Evolutionary conservation across 352 stramenopile genomes (phyloP), one percentile per base, ranked within the genome.

Genomic region (Globisporangium solare): DNA sequence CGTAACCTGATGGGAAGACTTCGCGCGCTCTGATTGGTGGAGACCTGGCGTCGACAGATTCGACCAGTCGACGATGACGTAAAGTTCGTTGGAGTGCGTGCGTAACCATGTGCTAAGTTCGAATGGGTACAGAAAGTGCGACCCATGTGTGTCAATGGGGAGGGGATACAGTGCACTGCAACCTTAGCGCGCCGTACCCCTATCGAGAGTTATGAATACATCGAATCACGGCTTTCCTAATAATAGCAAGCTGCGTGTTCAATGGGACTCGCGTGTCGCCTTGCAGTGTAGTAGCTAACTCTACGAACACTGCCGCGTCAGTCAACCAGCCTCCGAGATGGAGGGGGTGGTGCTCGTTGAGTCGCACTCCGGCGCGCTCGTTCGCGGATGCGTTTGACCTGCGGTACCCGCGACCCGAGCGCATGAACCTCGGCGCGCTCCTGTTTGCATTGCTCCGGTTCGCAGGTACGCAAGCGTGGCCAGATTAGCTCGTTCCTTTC

Each of bases 401-500:
- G 39, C 69, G 65, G 10, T 64, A 89, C 51, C 73, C 73, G 31
- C 72, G 72, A 41, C 65, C 54, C 4, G 79, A 89, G 40, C 76
- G 79, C 37, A 68, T 89, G 47, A 89, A 89, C 47, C 69, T 89
- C 40, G 67, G 60, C 13, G 73, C 72, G 18, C 64, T 87, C 35
- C 66, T 89, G 47, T 89, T 89, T 51, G 79, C 79, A 47, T 60
- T 89, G 17, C 73, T 85, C 58, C 77, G 71, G 51, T 86, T 89
- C 48, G 73, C 79, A 41, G 66, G 67, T 79, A 22, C 14, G 57
- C 10, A 27, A 27, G 24, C 24, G 5, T 51, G 24, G 14, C 40
- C 10, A 2, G 39, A 1, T 18, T 58, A 24, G 21, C 37, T 43
- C 1, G n/a, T 15, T 13, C n/a, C 15, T 15, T 13, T 35, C 45